Evolutionary conservation across 164 flowering plant species (phyloP).

Genomic region (grape (Vitis vinifera)): ASM3070453v1 NC_081815.1:11139001-11139500

Average conservation of each 20-base stretch:
- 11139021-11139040: constrained; percentile 44
- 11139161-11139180: constrained; percentile 41
- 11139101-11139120: constrained; percentile 46
- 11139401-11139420: too few relatives aligned
- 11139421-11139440: too few relatives aligned
- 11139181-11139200: not conserved
- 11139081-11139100: constrained; percentile 54
- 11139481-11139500: too few relatives aligned
- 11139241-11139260: not conserved
- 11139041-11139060: constrained; percentile 26
- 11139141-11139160: constrained; percentile 52
- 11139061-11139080: constrained; percentile 47
- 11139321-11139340: not conserved
- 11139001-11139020: constrained; percentile 57
- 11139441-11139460: too few relatives aligned
- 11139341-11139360: not conserved
- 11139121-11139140: constrained; percentile 67
- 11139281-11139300: constrained; percentile 4
- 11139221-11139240: too few relatives aligned
- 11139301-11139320: not conserved
- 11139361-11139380: too few relatives aligned
- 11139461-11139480: too few relatives aligned
- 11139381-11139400: too few relatives aligned
- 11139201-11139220: not conserved
- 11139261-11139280: not conserved